Percentiles rank a stretch among this genome's conserved stretches.
phyloP scores from a whole-genome alignment of 441 rosid genomes.

The Euphorbia schlechtendalii region DNA sequence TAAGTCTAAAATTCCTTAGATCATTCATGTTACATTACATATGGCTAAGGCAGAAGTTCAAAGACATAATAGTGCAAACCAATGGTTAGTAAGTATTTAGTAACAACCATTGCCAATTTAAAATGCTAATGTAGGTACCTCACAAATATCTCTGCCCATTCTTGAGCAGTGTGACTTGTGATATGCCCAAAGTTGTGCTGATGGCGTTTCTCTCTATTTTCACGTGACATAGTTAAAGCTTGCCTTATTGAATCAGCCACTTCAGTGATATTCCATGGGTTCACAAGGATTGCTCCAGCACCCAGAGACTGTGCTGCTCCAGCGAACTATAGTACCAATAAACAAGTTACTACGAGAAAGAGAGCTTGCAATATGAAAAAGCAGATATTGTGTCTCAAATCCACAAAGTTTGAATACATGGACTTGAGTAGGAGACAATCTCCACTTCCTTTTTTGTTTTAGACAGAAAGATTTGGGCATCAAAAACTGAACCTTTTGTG shows the following conservation, averaged over 20 bases:
- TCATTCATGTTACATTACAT: neutral
- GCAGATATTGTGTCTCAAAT: neutral
- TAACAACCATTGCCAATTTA: conserved; percentile 1
- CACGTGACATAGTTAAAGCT: conserved; percentile 75
- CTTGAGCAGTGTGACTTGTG: conserved; percentile 86
- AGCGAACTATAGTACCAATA: conserved; percentile 60
- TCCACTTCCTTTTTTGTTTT: neutral
- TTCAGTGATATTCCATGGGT: conserved; percentile 99
- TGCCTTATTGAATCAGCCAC: conserved; percentile 90
- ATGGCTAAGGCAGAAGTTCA: neutral
- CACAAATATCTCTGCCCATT: conserved; percentile 99
- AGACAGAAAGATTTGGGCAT: neutral
- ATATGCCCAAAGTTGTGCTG: conserved; percentile 71
- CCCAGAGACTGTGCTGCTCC: conserved; percentile 99
- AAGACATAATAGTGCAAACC: neutral
- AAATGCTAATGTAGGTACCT: conserved; percentile 40
- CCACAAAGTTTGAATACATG: neutral
- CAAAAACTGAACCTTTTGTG: neutral
- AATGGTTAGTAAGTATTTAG: neutral
- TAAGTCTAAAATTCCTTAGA: no score
- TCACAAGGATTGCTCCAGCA: conserved; percentile 98
- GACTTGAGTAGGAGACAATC: neutral
- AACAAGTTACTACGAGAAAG: conserved; percentile 2
- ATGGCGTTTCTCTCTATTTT: conserved; percentile 93
- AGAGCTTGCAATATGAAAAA: neutral